Evolutionary conservation across 2,329 filamentous ascomycete species (phyloP).

Genomic region (Herpomyces periplanetae): DNA sequence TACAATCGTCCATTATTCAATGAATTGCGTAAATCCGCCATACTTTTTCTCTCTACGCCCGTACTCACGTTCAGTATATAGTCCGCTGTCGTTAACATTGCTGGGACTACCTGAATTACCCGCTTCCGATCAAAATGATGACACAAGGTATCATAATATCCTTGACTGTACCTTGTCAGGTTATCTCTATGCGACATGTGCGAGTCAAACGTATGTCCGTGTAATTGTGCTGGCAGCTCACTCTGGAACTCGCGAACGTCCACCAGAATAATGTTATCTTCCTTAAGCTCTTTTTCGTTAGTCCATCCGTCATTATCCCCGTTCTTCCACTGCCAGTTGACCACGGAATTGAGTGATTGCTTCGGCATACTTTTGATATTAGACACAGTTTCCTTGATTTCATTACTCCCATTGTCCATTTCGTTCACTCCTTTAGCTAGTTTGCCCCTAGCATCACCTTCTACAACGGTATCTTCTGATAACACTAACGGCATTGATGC

Average conservation of each 20-base stretch:
- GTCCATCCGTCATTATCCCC: constrained; percentile 40
- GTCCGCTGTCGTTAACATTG: constrained; percentile 81
- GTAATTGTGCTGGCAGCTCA: constrained; percentile 53
- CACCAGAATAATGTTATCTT: constrained; percentile 62
- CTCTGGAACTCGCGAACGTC: constrained; percentile 89
- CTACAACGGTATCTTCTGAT: neutral
- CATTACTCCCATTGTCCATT: constrained; percentile 45
- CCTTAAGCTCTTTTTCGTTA: too few species aligned
- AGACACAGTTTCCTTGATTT: constrained; percentile 27
- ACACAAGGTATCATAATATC: too few species aligned
- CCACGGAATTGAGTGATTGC: constrained; percentile 65
- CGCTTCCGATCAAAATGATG: too few species aligned
- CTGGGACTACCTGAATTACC: constrained; percentile 56
- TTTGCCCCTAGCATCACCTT: neutral
- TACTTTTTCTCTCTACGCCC: constrained; percentile 71
- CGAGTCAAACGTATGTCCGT: too few species aligned
- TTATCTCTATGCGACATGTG: too few species aligned
- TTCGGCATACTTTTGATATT: constrained; percentile 47
- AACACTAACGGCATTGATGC: constrained; percentile 11
- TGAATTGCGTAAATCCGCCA: constrained; percentile 60
- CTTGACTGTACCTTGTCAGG: too few species aligned
- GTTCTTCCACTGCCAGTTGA: constrained; percentile 85
- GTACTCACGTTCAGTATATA: constrained; percentile 72
- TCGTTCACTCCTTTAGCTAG: constrained; percentile 3
- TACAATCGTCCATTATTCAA: constrained; percentile 72